These are phyloP conservation scores for Globisporangium nodosum DNA, from an alignment of 352 stramenopile species.

Conservation along the genomic window DNA sequence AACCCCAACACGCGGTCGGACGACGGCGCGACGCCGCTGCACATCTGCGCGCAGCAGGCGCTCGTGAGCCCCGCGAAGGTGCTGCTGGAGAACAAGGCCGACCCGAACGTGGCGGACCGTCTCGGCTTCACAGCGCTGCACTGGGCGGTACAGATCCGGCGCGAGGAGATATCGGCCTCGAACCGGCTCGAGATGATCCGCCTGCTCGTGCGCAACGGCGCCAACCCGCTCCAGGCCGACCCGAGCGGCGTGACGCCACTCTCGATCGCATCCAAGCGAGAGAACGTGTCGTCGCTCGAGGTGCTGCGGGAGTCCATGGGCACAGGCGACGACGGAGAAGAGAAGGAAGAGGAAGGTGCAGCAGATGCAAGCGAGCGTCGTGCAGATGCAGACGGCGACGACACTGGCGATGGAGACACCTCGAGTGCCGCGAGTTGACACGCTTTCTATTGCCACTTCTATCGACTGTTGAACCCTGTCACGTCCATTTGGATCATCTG, in stretches of 20 bases:
- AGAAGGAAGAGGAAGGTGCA: constrained; percentile 10
- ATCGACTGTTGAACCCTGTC: constrained; percentile 67
- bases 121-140: constrained; percentile 74
- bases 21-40: constrained; percentile 66
- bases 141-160: constrained; percentile 77
- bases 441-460: neutral
- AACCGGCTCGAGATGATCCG: constrained; percentile 72
- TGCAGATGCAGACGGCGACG: neutral
- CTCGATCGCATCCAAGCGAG: constrained; percentile 59
- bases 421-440: neutral
- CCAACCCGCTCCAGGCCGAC: constrained; percentile 35
- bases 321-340: constrained; percentile 5
- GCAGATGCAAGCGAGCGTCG: constrained; percentile 12
- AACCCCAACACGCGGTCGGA: constrained; percentile 39
- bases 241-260: constrained; percentile 49
- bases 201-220: constrained; percentile 55
- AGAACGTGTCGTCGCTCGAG: constrained; percentile 51
- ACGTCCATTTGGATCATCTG: constrained; percentile 72
- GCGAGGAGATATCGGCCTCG: constrained; percentile 56
- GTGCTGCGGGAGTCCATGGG: constrained; percentile 53
- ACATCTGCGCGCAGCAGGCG: constrained; percentile 77
- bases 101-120: constrained; percentile 51
- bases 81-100: constrained; percentile 57
- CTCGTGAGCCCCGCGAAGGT: constrained; percentile 46
- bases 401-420: neutral